Conservation (phyloP, 148 eudicot species). For the Camellia sinensis region DNA sequence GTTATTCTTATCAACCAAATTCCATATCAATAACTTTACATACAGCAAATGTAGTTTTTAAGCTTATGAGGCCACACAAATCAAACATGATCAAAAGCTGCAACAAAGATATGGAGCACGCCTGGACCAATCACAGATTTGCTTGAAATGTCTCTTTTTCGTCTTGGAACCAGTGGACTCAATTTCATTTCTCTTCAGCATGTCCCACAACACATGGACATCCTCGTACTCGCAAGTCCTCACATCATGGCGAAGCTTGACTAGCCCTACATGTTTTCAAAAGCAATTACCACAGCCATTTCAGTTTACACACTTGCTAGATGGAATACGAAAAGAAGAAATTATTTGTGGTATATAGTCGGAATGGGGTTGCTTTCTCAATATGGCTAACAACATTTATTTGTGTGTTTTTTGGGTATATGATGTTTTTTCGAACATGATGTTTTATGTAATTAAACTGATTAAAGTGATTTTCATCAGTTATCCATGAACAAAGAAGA, state of each 20-base stretch:
- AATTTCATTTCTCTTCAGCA: slow-evolving; percentile 35
- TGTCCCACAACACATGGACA: slow-evolving; percentile 53
- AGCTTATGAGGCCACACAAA: not conserved
- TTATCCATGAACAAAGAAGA: not conserved
- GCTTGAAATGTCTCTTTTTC: slow-evolving; percentile 3
- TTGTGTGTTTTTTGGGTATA: not conserved
- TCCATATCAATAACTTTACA: not conserved
- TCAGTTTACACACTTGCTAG: not conserved
- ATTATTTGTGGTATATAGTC: not conserved
- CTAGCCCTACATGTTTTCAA: slow-evolving; percentile 23
- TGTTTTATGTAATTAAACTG: not conserved
- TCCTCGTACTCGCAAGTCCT: slow-evolving; percentile 52
- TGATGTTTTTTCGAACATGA: not conserved
- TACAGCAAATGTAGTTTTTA: not conserved
- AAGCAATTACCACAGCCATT: not conserved
- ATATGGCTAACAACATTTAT: not conserved
- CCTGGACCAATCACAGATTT: slow-evolving; percentile 22
- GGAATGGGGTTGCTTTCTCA: not conserved
- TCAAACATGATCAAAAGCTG: slow-evolving; percentile 11
- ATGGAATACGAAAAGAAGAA: too few species aligned
- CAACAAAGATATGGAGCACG: slow-evolving; percentile 21
- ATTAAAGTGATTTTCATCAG: not conserved
- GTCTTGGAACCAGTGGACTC: not conserved
- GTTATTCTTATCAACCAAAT: not conserved
- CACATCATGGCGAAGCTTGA: slow-evolving; percentile 43